Evolutionary conservation across 352 stramenopile genomes (phyloP).

Genomic region (Phytophthora brassicae): DNA sequence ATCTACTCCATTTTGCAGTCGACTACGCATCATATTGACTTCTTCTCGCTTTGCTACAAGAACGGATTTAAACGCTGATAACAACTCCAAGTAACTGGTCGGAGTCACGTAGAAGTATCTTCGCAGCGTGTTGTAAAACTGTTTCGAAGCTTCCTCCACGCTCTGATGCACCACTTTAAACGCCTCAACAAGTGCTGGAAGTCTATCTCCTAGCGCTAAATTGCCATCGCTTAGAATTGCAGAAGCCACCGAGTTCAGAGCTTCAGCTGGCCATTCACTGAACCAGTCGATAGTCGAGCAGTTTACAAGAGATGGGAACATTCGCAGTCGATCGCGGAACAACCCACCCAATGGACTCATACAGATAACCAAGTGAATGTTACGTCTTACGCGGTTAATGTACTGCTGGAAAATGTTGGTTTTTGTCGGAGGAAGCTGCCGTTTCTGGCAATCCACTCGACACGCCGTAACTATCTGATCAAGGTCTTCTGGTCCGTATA

Average conservation of each 20-base stretch:
- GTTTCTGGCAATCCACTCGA: slow-evolving; percentile 91
- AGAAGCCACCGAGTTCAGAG: slow-evolving; percentile 79
- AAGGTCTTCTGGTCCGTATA: slow-evolving; percentile 92
- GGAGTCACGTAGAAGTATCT: slow-evolving; percentile 94
- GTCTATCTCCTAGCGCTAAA: slow-evolving; percentile 61
- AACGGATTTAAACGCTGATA: slow-evolving; percentile 91
- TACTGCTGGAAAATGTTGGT: slow-evolving; percentile 96
- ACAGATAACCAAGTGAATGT: slow-evolving; percentile 92
- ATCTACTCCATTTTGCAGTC: slow-evolving; percentile 86
- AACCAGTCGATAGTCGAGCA: slow-evolving; percentile 91
- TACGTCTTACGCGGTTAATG: slow-evolving; percentile 89
- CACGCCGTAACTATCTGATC: slow-evolving; percentile 91
- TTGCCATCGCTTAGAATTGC: slow-evolving; percentile 86
- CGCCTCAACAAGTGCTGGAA: slow-evolving; percentile 60
- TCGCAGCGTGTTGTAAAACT: slow-evolving; percentile 86
- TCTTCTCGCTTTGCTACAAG: slow-evolving; percentile 90
- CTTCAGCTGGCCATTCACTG: slow-evolving; percentile 85
- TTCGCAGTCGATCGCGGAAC: slow-evolving; percentile 81
- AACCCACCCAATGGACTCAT: slow-evolving; percentile 83
- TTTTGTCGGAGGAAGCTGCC: slow-evolving; percentile 90
- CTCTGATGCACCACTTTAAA: slow-evolving; percentile 90
- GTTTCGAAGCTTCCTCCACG: slow-evolving; percentile 81
- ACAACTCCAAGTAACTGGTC: slow-evolving; percentile 91
- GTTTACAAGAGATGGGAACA: slow-evolving; percentile 89
- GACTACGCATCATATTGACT: slow-evolving; percentile 84